Conservation (phyloP, 768 basidiomycete genomes). For the Kockovaella imperatae region DNA sequence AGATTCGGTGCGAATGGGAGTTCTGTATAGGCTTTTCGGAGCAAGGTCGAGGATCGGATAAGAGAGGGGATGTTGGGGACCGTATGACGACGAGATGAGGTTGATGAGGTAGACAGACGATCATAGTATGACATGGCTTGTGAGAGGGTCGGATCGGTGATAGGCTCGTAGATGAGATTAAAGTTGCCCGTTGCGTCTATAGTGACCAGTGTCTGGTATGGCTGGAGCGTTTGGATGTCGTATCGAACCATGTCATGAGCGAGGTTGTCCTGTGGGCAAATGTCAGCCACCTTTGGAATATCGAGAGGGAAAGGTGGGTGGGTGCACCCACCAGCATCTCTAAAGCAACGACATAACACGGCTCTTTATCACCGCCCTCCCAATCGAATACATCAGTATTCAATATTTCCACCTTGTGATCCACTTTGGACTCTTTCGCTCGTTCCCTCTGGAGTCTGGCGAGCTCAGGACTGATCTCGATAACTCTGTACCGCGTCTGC, state of each 20-base stretch:
- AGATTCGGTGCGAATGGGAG: slow-evolving; percentile 89
- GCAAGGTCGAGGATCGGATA: slow-evolving; percentile 29
- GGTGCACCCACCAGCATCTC: slow-evolving; percentile 83
- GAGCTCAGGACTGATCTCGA: slow-evolving; percentile 82
- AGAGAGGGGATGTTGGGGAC: slow-evolving; percentile 47
- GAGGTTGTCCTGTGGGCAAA: slow-evolving; percentile 81
- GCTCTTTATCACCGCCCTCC: slow-evolving; percentile 61
- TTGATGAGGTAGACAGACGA: no score
- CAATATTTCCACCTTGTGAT: slow-evolving; percentile 47
- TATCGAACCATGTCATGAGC: slow-evolving; percentile 93
- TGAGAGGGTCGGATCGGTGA: slow-evolving; percentile 74
- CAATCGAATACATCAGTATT: slow-evolving; percentile 54
- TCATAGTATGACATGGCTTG: slow-evolving; percentile 68
- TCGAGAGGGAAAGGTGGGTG: no score
- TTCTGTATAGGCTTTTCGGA: slow-evolving; percentile 60
- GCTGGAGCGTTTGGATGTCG: slow-evolving; percentile 66
- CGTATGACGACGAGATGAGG: slow-evolving; percentile 56
- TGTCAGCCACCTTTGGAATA: no score
- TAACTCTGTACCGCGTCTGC: slow-evolving; percentile 82
- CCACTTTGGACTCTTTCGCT: slow-evolving; percentile 34
- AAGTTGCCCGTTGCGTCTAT: slow-evolving; percentile 77
- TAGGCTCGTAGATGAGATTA: slow-evolving; percentile 67
- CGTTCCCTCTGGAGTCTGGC: slow-evolving; percentile 56
- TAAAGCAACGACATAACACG: slow-evolving; percentile 88
- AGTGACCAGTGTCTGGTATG: slow-evolving; percentile 74